These are phyloP conservation scores for Wallacemonas sp. DNA, from an alignment of 208 protist species.

Conservation along the genomic window DNA sequence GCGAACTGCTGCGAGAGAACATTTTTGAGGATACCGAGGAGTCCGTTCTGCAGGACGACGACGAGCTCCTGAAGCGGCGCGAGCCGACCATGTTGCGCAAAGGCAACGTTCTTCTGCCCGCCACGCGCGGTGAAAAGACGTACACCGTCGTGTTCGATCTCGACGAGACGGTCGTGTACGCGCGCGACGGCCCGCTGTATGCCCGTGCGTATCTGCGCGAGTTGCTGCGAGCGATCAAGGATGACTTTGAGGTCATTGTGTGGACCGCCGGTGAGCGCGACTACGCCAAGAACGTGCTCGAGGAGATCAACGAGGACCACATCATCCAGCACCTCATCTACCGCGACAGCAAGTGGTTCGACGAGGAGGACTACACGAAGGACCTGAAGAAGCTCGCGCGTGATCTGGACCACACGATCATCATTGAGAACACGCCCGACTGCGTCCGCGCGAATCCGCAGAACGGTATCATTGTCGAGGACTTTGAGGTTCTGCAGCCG, in stretches of 20 bases:
- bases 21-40: slow-evolving; percentile 59
- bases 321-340: slow-evolving; percentile 85
- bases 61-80: slow-evolving; percentile 69
- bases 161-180: slow-evolving; percentile 93
- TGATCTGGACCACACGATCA: slow-evolving; percentile 78
- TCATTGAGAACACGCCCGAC: slow-evolving; percentile 89
- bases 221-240: slow-evolving; percentile 69
- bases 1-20: slow-evolving; percentile 73
- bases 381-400: slow-evolving; percentile 79
- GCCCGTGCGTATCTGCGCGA: slow-evolving; percentile 78
- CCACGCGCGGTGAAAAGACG: slow-evolving; percentile 30
- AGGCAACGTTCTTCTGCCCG: slow-evolving; percentile 63
- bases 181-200: slow-evolving; percentile 84
- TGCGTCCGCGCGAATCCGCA: slow-evolving; percentile 79
- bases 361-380: slow-evolving; percentile 81
- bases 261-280: slow-evolving; percentile 90
- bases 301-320: slow-evolving; percentile 85
- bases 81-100: slow-evolving; percentile 71
- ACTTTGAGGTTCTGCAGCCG: slow-evolving; percentile 68
- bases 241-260: slow-evolving; percentile 89
- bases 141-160: slow-evolving; percentile 91
- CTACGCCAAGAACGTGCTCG: slow-evolving; percentile 88
- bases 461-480: slow-evolving; percentile 87
- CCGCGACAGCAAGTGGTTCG: slow-evolving; percentile 78
- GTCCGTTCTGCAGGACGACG: slow-evolving; percentile 26